These are phyloP conservation scores for Dalbergia cochinchinensis DNA, from an alignment of 306 rosid genomes.

Conservation along the genomic window DNA sequence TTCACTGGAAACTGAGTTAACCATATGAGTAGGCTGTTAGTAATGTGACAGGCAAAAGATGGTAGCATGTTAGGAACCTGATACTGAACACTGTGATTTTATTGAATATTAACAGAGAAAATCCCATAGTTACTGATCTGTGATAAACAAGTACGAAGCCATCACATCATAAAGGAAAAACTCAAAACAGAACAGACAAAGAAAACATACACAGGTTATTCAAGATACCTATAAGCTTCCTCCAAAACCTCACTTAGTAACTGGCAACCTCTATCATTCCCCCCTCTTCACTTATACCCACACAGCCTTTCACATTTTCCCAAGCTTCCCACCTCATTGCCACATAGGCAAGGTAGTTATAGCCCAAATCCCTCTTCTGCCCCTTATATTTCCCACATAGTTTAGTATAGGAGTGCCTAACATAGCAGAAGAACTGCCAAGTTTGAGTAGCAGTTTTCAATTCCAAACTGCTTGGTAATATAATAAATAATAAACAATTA, in stretches of 20 bases:
- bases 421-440: constrained; percentile 22
- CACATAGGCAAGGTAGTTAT: background rate
- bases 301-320: background rate
- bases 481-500: background rate
- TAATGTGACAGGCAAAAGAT: constrained; percentile 23
- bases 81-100: background rate
- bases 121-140: background rate
- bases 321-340: background rate
- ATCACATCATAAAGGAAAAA: background rate
- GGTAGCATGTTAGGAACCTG: background rate
- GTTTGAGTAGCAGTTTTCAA: constrained; percentile 25
- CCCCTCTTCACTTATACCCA: background rate
- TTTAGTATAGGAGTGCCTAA: background rate
- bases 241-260: background rate
- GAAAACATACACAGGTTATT: background rate
- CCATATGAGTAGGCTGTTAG: constrained; percentile 26
- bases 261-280: background rate
- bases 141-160: background rate
- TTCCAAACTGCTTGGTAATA: constrained; percentile 10
- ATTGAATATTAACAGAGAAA: background rate
- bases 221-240: background rate
- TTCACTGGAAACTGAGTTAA: background rate
- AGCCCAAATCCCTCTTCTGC: background rate
- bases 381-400: background rate
- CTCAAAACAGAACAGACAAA: background rate